These are phyloP conservation scores for Friedmanniomyces endolithicus DNA, from an alignment of 495 filamentous ascomycete species.

Conservation along the genomic window DNA sequence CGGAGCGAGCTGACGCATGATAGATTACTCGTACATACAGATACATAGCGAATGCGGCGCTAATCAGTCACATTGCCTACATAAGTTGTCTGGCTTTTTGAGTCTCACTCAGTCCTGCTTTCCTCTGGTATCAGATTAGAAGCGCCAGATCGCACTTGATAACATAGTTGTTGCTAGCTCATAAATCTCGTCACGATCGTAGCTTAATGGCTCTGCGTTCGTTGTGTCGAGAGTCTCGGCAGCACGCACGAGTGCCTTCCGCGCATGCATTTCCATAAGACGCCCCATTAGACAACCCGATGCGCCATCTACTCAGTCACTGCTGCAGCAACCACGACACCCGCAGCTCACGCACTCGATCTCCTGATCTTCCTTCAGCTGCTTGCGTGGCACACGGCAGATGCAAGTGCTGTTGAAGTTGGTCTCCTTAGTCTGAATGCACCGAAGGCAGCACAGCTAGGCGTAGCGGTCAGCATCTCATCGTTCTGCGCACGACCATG, in stretches of 20 bases:
- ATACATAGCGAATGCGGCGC: neutral
- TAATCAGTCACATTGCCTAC: neutral
- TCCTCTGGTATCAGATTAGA: no score
- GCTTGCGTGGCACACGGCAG: constrained; percentile 84
- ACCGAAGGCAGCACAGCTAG: constrained; percentile 83
- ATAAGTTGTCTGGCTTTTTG: no score
- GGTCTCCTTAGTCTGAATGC: constrained; percentile 97
- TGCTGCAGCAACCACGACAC: constrained; percentile 78
- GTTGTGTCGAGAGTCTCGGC: no score
- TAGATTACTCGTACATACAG: no score
- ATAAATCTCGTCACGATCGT: no score
- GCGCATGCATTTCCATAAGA: neutral
- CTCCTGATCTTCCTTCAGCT: constrained; percentile 79
- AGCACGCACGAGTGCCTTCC: no score
- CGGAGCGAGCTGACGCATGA: neutral
- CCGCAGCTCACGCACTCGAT: constrained; percentile 96
- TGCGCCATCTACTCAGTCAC: constrained; percentile 42
- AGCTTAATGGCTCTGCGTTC: no score
- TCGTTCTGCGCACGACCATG: neutral
- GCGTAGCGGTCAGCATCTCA: constrained; percentile 12
- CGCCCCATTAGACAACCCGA: no score
- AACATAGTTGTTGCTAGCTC: no score
- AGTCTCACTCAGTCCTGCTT: no score
- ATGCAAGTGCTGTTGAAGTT: constrained; percentile 98
- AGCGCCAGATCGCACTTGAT: no score